Evolutionary conservation across 2,329 filamentous ascomycete genomes (phyloP), one percentile per base, ranked within the genome.

Genomic region (Coniella lustricola): DNA sequence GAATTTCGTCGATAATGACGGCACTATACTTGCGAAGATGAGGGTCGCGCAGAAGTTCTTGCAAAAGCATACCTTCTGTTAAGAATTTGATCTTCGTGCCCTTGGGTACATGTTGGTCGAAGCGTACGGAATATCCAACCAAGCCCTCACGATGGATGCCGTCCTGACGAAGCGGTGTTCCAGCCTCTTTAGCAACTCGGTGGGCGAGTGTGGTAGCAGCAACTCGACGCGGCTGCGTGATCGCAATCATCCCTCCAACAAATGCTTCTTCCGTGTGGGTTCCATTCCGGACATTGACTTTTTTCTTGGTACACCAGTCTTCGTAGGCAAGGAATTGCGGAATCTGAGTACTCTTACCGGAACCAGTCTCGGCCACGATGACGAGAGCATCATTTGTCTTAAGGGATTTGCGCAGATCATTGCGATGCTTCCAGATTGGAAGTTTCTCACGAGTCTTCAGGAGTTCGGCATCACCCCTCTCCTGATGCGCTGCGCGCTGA

Each of bases 301-400:
- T 79, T 49, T 73, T 74, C 32, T 74, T 76, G 46, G 71, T 74
- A 64, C 90, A 95, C 90, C 90, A 97, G 7, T 79, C 68, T 60
- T 96, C 87, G 21, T 71, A 66, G 39, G 85, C 79, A 7, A 98
- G 71, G 54, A 95, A 96, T 60, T 97, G 93, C 0, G 93, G 91
- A 0, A 96, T 84, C 66, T 98, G 93, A 0, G 93, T 98, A 70
- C 87, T 94, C 69, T 98, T 98, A 62, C 93, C 93, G 13, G 88
- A 95, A 63, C 93, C 93, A 0, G 93, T 98, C 65, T 97, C 91
- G 69, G 91, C 91, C 2, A 93, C 85, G 13, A 98, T 71, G 0
- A 98, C 75, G 44, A 98, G 77, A 1, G 95, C 80, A 59, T 94
- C 80, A n/a, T 80, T 82, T 31, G 79, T 68, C 12, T 71, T 71